phyloP scores from a whole-genome alignment of 2,329 filamentous ascomycete species.

The Fusarium sp. region DNA sequence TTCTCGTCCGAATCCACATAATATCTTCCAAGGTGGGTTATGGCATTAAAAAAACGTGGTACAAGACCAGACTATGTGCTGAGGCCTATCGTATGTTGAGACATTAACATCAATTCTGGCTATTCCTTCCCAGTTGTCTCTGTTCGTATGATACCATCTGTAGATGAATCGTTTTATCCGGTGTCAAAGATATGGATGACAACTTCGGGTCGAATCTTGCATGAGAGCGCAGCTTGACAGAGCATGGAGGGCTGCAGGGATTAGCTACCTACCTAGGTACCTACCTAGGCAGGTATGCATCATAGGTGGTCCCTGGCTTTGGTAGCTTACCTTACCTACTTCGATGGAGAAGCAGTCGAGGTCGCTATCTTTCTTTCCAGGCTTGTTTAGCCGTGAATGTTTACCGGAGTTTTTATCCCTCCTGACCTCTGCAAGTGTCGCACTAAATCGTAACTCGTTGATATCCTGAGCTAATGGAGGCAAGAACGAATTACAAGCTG shows the following conservation, averaged over 20 bases:
- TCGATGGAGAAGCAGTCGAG: slow-evolving; percentile 8
- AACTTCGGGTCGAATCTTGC: slow-evolving; percentile 30
- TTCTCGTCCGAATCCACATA: slow-evolving; percentile 12
- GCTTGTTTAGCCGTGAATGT: neutral
- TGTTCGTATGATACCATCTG: neutral
- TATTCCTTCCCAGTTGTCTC: neutral
- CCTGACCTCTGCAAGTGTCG: slow-evolving; percentile 7
- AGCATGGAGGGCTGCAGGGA: slow-evolving; percentile 36
- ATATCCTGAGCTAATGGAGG: neutral
- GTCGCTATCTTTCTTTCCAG: slow-evolving; percentile 4
- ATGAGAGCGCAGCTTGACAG: slow-evolving; percentile 25
- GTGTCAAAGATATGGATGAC: slow-evolving; percentile 19
- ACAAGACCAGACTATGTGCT: slow-evolving; percentile 18
- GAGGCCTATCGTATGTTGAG: slow-evolving; percentile 10
- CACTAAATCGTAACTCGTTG: slow-evolving; percentile 8
- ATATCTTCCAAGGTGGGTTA: slow-evolving; percentile 7
- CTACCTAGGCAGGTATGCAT: slow-evolving; percentile 5
- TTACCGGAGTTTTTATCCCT: slow-evolving; percentile 27
- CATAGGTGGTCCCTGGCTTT: slow-evolving; percentile 36
- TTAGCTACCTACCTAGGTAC: neutral
- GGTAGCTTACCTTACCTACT: slow-evolving; percentile 28
- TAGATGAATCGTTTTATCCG: neutral
- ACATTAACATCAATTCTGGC: neutral
- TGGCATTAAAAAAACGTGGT: slow-evolving; percentile 22
- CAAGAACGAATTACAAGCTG: slow-evolving; percentile 4